Conservation (phyloP, 2,329 filamentous ascomycete genomes). For the Aspergillus awamori region DNA sequence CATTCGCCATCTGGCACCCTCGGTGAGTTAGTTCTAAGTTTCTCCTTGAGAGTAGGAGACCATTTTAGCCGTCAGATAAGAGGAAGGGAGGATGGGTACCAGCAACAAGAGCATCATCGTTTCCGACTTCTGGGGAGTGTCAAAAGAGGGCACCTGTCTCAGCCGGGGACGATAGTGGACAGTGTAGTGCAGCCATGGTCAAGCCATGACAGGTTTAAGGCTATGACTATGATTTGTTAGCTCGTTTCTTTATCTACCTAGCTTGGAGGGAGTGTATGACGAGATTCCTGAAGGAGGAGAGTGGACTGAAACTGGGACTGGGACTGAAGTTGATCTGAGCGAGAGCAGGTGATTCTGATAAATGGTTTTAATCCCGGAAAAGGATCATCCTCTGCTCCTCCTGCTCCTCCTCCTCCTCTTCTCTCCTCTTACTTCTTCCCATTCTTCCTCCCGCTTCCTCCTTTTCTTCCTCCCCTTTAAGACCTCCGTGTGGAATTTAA, state of each 20-base stretch:
- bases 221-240: background rate
- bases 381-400: conserved; percentile 11
- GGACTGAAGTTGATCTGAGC: no score
- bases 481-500: background rate
- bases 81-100: no score
- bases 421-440: conserved; percentile 10
- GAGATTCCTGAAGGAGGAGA: no score
- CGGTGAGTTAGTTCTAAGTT: no score
- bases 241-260: no score
- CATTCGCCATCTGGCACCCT: no score
- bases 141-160: background rate
- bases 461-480: background rate
- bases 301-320: no score
- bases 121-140: no score
- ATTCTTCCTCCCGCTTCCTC: conserved; percentile 9
- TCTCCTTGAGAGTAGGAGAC: no score
- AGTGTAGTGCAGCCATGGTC: background rate
- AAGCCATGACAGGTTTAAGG: background rate
- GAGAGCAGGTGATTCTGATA: conserved; percentile 5
- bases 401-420: conserved; percentile 1
- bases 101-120: no score
- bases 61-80: no score
- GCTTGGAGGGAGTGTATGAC: no score
- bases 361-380: conserved; percentile 14
- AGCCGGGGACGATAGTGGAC: background rate